Evolutionary conservation across 331 rosid species (phyloP).

Genomic region (Malus hybrid): DNA sequence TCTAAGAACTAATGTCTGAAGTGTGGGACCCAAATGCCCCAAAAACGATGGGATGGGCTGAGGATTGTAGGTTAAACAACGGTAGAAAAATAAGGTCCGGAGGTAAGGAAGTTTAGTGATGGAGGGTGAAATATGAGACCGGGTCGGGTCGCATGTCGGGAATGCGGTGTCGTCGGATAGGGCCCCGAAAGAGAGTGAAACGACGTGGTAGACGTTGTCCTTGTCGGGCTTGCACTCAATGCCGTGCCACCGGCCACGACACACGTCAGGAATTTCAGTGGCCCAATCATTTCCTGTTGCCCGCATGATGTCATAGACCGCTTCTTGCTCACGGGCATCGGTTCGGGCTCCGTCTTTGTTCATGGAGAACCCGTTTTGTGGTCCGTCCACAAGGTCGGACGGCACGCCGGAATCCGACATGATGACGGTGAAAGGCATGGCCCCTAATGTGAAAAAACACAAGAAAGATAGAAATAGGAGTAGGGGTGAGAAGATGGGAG

Average conservation of each 20-base stretch:
- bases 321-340: slow-evolving; percentile 56
- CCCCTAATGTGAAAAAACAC: neutral
- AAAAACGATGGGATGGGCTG: slow-evolving; percentile 62
- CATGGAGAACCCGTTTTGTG: slow-evolving; percentile 61
- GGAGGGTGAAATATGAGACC: slow-evolving; percentile 52
- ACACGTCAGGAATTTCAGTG: slow-evolving; percentile 66
- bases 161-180: slow-evolving; percentile 85
- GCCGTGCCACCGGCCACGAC: slow-evolving; percentile 93
- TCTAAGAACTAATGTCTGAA: slow-evolving; percentile 67
- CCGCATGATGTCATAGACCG: slow-evolving; percentile 70
- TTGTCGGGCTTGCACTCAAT: slow-evolving; percentile 90
- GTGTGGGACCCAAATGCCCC: slow-evolving; percentile 42
- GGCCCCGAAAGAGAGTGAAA: slow-evolving; percentile 77
- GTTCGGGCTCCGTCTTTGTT: slow-evolving; percentile 50
- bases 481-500: neutral
- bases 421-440: slow-evolving; percentile 34
- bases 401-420: slow-evolving; percentile 40
- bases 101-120: slow-evolving; percentile 57
- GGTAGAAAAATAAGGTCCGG: slow-evolving; percentile 62
- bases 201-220: slow-evolving; percentile 56
- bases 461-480: neutral
- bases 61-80: slow-evolving; percentile 58
- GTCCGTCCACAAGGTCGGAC: slow-evolving; percentile 28
- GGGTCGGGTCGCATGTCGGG: slow-evolving; percentile 67
- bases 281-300: slow-evolving; percentile 93